Evolutionary conservation across 257 asterid species (phyloP).

Genomic region (Solanum appendiculatum): DNA sequence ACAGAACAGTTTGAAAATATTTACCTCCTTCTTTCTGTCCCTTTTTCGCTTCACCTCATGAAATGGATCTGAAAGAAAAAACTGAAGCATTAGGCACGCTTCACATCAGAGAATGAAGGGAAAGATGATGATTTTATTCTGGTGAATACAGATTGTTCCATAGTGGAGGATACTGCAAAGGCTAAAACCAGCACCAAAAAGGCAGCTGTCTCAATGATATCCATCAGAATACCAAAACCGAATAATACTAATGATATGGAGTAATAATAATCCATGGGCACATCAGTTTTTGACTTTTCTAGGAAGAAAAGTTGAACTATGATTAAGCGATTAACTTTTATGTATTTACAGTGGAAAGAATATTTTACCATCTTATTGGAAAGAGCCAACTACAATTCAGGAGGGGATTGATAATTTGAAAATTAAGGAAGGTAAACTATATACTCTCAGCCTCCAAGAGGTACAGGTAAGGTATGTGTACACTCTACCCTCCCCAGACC

Average conservation of each 20-base stretch:
- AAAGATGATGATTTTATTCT: background rate
- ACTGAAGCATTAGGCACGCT: background rate
- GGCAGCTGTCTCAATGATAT: background rate
- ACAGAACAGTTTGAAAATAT: background rate
- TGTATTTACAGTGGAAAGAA: background rate
- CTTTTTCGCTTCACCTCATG: conserved; percentile 90
- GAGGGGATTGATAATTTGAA: background rate
- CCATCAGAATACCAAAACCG: background rate
- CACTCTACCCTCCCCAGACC: background rate
- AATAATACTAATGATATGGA: background rate
- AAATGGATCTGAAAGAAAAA: conserved; percentile 61
- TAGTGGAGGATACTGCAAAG: background rate
- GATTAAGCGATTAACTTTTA: background rate
- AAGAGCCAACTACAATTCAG: background rate
- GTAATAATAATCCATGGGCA: background rate
- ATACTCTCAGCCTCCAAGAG: background rate
- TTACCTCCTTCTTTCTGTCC: conserved; percentile 82
- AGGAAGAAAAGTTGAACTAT: background rate
- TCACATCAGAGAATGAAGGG: background rate
- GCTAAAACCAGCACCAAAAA: background rate
- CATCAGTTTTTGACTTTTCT: background rate
- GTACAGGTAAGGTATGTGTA: background rate
- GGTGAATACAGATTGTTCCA: background rate
- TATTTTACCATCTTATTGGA: background rate
- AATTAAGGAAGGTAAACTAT: background rate